A percentile compares a stretch with the other conserved stretches of the same genome.
Conservation (phyloP, 768 basidiomycete genomes). For the Amanita brunnescens region DNA sequence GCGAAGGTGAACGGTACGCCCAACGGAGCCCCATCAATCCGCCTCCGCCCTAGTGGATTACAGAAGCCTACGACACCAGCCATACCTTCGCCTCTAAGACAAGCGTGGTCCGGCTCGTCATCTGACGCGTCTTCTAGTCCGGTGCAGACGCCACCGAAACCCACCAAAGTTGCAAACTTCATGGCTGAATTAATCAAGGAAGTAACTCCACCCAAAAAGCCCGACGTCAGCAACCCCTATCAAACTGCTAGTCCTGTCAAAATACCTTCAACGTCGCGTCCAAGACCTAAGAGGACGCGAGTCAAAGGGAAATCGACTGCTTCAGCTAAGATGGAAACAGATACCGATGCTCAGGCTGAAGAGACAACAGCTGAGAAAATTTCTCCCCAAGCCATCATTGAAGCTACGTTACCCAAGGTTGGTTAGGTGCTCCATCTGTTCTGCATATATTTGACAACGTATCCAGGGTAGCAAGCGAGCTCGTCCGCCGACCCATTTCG, state of each 20-base stretch:
- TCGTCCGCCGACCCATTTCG: constrained; percentile 55
- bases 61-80: constrained; percentile 53
- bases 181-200: constrained; percentile 68
- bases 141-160: constrained; percentile 30
- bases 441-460: constrained; percentile 3
- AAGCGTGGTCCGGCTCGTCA: constrained; percentile 53
- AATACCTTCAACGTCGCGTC: constrained; percentile 32
- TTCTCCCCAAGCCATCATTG: constrained; percentile 63
- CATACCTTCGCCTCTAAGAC: constrained; percentile 66
- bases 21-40: constrained; percentile 7
- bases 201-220: constrained; percentile 52
- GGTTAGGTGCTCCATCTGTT: constrained; percentile 13
- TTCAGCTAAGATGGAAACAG: constrained; percentile 14
- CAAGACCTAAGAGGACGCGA: constrained; percentile 36
- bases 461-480: constrained; percentile 69
- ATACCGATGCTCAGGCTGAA: constrained; percentile 18
- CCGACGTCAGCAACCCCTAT: constrained; percentile 72
- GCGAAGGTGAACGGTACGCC: constrained; percentile 1
- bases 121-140: constrained; percentile 25
- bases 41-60: constrained; percentile 33
- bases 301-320: constrained; percentile 23
- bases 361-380: constrained; percentile 20
- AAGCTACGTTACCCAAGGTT: constrained; percentile 71
- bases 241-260: constrained; percentile 59
- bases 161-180: constrained; percentile 59